Evolutionary conservation across 345 rosid species (phyloP).

Genomic region (Euclidium syriacum): DNA sequence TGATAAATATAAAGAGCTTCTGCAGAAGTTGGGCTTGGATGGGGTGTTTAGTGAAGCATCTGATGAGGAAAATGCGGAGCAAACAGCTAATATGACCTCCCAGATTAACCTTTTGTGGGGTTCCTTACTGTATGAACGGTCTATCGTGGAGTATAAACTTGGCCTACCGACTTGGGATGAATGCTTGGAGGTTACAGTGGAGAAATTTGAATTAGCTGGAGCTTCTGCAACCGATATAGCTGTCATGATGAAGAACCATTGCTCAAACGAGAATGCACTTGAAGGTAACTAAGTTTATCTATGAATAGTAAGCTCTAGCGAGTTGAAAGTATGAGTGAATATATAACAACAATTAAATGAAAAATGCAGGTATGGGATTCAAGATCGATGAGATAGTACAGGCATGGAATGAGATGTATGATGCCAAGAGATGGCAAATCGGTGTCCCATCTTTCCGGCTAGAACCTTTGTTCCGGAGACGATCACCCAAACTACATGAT

Average conservation of each 20-base stretch:
- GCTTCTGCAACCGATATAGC: slow-evolving; percentile 94
- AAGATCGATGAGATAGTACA: slow-evolving; percentile 94
- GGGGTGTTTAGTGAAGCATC: slow-evolving; percentile 47
- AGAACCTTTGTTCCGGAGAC: slow-evolving; percentile 84
- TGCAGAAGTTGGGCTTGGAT: slow-evolving; percentile 63
- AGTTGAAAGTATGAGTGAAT: background rate
- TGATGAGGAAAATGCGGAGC: slow-evolving; percentile 68
- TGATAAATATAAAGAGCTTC: slow-evolving; percentile 52
- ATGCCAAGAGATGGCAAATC: slow-evolving; percentile 89
- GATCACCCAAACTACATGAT: slow-evolving; percentile 73
- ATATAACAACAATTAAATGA: background rate
- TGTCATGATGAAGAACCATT: slow-evolving; percentile 96
- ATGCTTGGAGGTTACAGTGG: slow-evolving; percentile 92
- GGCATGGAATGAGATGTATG: slow-evolving; percentile 99
- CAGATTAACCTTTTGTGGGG: slow-evolving; percentile 96
- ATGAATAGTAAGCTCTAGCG: background rate
- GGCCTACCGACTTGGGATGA: slow-evolving; percentile 95
- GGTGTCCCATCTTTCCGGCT: slow-evolving; percentile 95
- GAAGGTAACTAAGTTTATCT: slow-evolving; percentile 57
- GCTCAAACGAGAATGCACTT: slow-evolving; percentile 75
- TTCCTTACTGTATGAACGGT: slow-evolving; percentile 85
- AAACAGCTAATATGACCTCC: slow-evolving; percentile 69
- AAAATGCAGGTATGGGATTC: slow-evolving; percentile 64
- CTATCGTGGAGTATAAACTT: slow-evolving; percentile 81
- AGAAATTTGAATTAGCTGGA: slow-evolving; percentile 95